Base-by-base conservation (phyloP, 1,284 basidiomycete genomes). In the Afroboletus lepidellus region DNA sequence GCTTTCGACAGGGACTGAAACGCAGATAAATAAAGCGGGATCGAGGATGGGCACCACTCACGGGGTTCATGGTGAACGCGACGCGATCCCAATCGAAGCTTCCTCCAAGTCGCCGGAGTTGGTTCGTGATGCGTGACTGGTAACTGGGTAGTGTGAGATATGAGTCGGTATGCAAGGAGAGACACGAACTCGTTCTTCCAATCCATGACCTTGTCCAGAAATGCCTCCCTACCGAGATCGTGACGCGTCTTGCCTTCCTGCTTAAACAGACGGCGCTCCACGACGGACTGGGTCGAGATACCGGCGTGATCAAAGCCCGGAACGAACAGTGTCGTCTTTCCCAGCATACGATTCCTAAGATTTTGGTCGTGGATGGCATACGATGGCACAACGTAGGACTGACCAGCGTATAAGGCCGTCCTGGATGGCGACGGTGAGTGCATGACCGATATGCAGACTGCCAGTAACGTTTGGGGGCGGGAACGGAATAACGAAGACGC, bases 381-480 rank as follows among this genome's bases (percentile, higher is more conserved):
- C 3, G 20, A 2, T 8, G 8, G 3, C 15, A 32, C 5, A 37
- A 47, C 2, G 21, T 0, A 21, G 7, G 42, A 74, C 83, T 60
- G 37, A 89, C 94, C 94, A 98, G 67, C 94, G 81, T 51, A 93
- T 77, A 54, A 98, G 74, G 2, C 84, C 76, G 69, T 99, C 97
- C 69, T 99, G 95, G 55, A 99, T 89, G 2, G 94, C 89, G 23
- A 91, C 84, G 2, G 96, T 98, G 49, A 99, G 78, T 2, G 90
- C 97, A 64, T 99, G 97, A 3, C 97, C 97, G 58, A 98, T 98
- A 68, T 99, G 97, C 50, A 99, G 76, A 59, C 85, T 91, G 21
- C 97, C 97, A 0, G 97, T 99, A 60, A 99, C 95, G 67, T 99
- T 99, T n/a, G 97, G 97, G 12, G 97, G 97, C 29, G 97, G 97